phyloP scores from a whole-genome alignment of 371 early-diverging fungal species.

The Coemansia sp. region DNA sequence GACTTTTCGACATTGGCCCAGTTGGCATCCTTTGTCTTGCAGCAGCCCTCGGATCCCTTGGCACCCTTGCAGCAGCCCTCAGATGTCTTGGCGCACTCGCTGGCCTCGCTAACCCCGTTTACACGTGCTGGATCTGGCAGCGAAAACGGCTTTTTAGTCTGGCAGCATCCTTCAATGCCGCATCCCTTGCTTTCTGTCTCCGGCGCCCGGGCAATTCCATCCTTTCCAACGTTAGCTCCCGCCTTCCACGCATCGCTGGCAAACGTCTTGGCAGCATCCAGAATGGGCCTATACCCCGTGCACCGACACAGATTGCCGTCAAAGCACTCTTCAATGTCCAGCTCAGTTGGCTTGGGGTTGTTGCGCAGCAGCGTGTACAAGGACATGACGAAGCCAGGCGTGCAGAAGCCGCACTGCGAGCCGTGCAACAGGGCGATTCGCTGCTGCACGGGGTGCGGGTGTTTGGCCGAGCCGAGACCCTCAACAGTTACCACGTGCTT shows the following conservation, averaged over 20 bases:
- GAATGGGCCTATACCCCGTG: conserved; percentile 79
- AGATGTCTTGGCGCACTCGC: background rate
- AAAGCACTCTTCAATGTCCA: conserved; percentile 73
- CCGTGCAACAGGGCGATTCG: conserved; percentile 62
- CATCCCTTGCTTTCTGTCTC: conserved; percentile 40
- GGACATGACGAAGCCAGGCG: conserved; percentile 81
- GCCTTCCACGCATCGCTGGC: conserved; percentile 48
- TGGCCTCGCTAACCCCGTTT: too few species aligned
- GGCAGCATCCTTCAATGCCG: conserved; percentile 50
- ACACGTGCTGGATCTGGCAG: conserved; percentile 12
- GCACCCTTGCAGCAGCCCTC: conserved; percentile 8
- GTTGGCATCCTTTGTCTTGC: conserved; percentile 19
- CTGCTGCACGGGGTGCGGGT: conserved; percentile 66
- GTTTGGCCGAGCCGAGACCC: conserved; percentile 64
- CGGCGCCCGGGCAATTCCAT: conserved; percentile 14
- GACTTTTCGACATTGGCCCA: conserved; percentile 33
- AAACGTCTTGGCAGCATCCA: conserved; percentile 74
- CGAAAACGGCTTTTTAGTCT: conserved; percentile 7
- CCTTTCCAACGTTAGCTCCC: conserved; percentile 29
- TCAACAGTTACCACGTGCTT: conserved; percentile 80
- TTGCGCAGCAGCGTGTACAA: conserved; percentile 69
- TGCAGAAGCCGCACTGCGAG: conserved; percentile 83
- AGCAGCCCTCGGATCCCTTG: background rate
- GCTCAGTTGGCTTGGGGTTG: conserved; percentile 60
- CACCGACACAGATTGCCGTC: conserved; percentile 84